Base-by-base conservation (phyloP, 805 yeast genomes). In the Candida morakotiae region DNA sequence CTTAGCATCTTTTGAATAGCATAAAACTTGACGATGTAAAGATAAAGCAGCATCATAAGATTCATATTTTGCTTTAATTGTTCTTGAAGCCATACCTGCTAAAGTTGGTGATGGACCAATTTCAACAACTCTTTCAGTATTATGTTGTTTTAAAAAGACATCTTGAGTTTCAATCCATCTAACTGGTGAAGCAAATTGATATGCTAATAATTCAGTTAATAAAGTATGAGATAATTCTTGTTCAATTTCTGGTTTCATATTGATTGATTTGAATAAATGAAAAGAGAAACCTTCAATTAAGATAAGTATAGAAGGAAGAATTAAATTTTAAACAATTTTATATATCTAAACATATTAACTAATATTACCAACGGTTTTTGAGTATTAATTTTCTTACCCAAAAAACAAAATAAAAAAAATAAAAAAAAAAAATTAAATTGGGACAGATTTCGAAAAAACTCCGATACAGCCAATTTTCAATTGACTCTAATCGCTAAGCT, bases 131-230 rank as follows among this genome's bases (percentile, higher is more conserved):
- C 98, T 79, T 70, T 94, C 98, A 44, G 97, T 84, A 67, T 91
- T 88, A 77, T 79, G 83, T 53, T 88, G 93, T 62, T 86, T 85
- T 61, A 93, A 77, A 60, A 93, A 85, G 41, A 93, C 98, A 71
- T 93, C 98, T 69, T 93, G 99, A 45, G 98, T 93, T 64, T 94
- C 98, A 63, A 94, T 93, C 98, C 99, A 93, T 76, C 98, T 82
- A 48, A 93, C 99, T 33, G 99, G 98, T 45, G 97, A 89, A 34
- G 99, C 99, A 58, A 93, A 93, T 68, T 93, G 99, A 70, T 89
- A 93, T 38, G 98, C 98, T 69, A 93, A 76, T 52, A 93, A 80
- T 75, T 93, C 99, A 19, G 97, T 88, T 60, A 93, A 75, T 48
- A 93, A 74, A 49, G 86, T 82, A 62, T 93, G 98, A 50, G 98